Evolutionary conservation across 192 early-diverging fungal species (phyloP), one percentile per base, ranked within the genome.

Genomic region (Podochytrium sp.): DNA sequence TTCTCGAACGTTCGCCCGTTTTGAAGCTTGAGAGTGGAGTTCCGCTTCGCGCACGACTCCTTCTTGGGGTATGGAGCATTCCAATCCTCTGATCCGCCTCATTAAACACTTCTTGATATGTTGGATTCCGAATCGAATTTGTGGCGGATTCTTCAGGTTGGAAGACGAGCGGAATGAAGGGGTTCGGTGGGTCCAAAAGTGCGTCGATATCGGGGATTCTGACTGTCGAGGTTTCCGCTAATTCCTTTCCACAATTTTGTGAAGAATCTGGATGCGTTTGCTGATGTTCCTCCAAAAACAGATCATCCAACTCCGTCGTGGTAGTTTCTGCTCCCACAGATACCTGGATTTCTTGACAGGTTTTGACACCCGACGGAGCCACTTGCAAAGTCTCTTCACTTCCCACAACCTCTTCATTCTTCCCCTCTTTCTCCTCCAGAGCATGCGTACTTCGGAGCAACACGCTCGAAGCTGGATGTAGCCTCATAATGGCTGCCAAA

Each of bases 21-120:
- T 65, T 38, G 29, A 65, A 65, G 40, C 63, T 65, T 41, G 63
- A 40, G 16, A 65, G n/a, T 23, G 63, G 29, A n/a, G 63, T 34
- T 10, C n/a, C 5, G n/a, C 29, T 35, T 65, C 63, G 32, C 20
- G 63, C 14, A 5, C 63, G 39, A 7, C 23, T 25, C 29, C 42
- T 12, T 23, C 41, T 47, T 6, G 63, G 63, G 38, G 30, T 14
- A 62, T 62, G 37, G 18, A 62, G 14, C 4, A 14, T 25, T 3
- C 47, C 63, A 55, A 1, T 0, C 30, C 25, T 23, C 20, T 27
- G 23, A 23, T 55, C 5, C 30, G 52, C 7, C 30, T 55, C 52
- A 20, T 23, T 23, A 55, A 55, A 55, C 52, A 55, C 52, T 20
- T 55, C 52, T 7, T 55, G 7, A 23, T 20, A 55, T 55, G 52